Evolutionary conservation across 176 grass and related monocot species (phyloP).

Genomic region (Phoenix roebelenii): DNA sequence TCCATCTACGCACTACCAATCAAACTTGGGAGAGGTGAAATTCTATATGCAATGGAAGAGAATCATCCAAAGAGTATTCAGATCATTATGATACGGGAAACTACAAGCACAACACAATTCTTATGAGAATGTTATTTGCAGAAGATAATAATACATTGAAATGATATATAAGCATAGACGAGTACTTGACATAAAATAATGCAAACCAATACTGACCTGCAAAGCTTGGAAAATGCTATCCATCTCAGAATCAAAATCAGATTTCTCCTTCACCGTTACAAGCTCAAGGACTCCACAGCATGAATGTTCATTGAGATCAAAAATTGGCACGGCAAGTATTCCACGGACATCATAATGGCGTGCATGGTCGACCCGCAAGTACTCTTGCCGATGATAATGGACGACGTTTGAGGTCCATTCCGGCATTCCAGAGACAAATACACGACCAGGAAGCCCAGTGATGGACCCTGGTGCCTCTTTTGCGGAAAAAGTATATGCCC

Average conservation of each 20-base stretch:
- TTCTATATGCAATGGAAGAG: too few relatives aligned
- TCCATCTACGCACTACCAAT: too few relatives aligned
- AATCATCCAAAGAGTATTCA: too few relatives aligned
- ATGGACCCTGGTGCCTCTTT: slow-evolving; percentile 34
- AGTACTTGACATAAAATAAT: too few relatives aligned
- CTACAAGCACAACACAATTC: too few relatives aligned
- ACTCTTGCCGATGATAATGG: slow-evolving; percentile 39
- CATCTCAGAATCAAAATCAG: slow-evolving; percentile 45
- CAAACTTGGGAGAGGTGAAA: too few relatives aligned
- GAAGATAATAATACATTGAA: neutral
- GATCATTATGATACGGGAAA: too few relatives aligned
- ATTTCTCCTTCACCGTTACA: slow-evolving; percentile 41
- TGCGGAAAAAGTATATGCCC: slow-evolving; percentile 39
- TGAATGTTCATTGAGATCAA: slow-evolving; percentile 24
- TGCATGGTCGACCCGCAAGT: slow-evolving; percentile 43
- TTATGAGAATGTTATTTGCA: neutral
- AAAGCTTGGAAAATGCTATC: slow-evolving; percentile 37
- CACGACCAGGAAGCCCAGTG: slow-evolving; percentile 43
- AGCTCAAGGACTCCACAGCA: slow-evolving; percentile 51
- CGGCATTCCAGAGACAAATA: slow-evolving; percentile 36
- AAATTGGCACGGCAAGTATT: slow-evolving; percentile 45
- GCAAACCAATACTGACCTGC: slow-evolving; percentile 23
- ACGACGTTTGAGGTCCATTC: slow-evolving; percentile 55
- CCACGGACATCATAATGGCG: slow-evolving; percentile 35
- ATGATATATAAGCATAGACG: too few relatives aligned